Percentiles rank a stretch among this genome's conserved stretches.
phyloP scores from a whole-genome alignment of 306 rosid genomes.

The Pyrus betulifolia region DNA sequence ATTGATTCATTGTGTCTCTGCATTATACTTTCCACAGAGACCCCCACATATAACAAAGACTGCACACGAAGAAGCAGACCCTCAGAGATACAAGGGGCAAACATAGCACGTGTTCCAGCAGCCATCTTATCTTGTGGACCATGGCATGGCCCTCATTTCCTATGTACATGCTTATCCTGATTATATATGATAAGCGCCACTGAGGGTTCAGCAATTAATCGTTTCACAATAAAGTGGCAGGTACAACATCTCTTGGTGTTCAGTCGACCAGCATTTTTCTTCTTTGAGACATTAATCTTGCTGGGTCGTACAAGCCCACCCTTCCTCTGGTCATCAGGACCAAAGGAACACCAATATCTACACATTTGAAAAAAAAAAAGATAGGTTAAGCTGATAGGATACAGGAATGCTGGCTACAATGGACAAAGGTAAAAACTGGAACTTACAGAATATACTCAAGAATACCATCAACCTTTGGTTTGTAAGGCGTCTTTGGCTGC shows the following conservation, averaged over 20 bases:
- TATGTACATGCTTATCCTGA: constrained; percentile 19
- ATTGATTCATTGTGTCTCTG: constrained; percentile 85
- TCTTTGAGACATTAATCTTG: constrained; percentile 39
- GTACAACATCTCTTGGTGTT: constrained; percentile 90
- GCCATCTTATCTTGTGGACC: no score
- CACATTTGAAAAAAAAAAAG: background rate
- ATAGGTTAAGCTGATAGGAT: no score
- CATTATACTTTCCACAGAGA: constrained; percentile 94
- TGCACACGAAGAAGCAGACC: constrained; percentile 45
- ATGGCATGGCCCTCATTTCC: constrained; percentile 50
- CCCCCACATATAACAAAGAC: constrained; percentile 73
- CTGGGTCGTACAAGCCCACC: constrained; percentile 83
- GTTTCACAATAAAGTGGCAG: constrained; percentile 86
- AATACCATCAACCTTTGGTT: constrained; percentile 88
- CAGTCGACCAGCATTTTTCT: constrained; percentile 49
- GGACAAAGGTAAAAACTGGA: background rate
- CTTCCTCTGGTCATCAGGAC: constrained; percentile 84
- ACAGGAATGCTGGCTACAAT: background rate
- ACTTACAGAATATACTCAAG: constrained; percentile 92
- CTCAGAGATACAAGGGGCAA: no score
- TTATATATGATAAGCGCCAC: constrained; percentile 79
- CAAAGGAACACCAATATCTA: constrained; percentile 98
- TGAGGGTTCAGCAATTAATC: constrained; percentile 18
- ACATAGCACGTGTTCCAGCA: no score
- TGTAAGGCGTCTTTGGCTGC: constrained; percentile 39